Evolutionary conservation across 1,139 yeast genomes (phyloP).

Genomic region (Yamadazyma epiphylla): DNA sequence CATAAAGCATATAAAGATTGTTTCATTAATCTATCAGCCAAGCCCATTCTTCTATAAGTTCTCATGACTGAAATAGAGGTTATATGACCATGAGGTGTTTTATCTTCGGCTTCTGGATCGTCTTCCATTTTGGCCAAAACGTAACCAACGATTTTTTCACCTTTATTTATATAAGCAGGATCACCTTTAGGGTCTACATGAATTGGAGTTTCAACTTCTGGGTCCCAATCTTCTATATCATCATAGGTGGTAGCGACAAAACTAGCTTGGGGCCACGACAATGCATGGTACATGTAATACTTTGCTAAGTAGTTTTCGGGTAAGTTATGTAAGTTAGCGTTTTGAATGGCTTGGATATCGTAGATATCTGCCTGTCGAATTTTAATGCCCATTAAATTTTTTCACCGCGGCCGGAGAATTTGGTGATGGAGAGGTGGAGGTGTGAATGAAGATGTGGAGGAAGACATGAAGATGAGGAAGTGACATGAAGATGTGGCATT

Average conservation of each 20-base stretch:
- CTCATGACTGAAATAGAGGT: slow-evolving; percentile 94
- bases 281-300: slow-evolving; percentile 87
- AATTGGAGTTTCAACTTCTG: slow-evolving; percentile 19
- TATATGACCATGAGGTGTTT: slow-evolving; percentile 87
- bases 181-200: slow-evolving; percentile 44
- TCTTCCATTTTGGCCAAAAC: slow-evolving; percentile 97
- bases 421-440: too few species aligned
- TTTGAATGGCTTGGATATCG: slow-evolving; percentile 94
- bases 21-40: slow-evolving; percentile 91
- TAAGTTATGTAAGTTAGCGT: slow-evolving; percentile 85
- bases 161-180: slow-evolving; percentile 53
- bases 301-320: slow-evolving; percentile 94
- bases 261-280: slow-evolving; percentile 98
- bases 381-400: slow-evolving; percentile 76
- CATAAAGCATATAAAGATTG: slow-evolving; percentile 76
- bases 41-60: slow-evolving; percentile 90
- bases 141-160: slow-evolving; percentile 88
- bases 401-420: too few species aligned
- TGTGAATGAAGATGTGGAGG: too few species aligned
- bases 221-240: slow-evolving; percentile 30
- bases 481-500: too few species aligned
- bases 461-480: too few species aligned
- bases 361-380: slow-evolving; percentile 84
- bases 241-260: slow-evolving; percentile 85
- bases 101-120: slow-evolving; percentile 71